Percentiles rank a stretch among this genome's conserved stretches.
Conservation (phyloP, 345 rosid species). For the Gossypium anomalum region DNA sequence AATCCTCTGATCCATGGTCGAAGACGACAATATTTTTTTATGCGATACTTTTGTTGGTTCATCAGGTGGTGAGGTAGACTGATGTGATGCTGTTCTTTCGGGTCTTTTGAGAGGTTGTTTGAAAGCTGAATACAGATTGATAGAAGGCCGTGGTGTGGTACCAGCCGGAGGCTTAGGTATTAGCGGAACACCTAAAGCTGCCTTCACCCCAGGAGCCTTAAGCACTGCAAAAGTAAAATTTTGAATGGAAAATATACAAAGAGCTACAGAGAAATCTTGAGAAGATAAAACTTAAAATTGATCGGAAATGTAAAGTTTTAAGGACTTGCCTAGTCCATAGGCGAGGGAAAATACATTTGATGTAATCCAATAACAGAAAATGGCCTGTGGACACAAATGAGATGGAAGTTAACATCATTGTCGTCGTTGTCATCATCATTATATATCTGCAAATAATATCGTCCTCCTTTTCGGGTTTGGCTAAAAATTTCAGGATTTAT, state of each 20-base stretch:
- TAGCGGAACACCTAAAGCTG: conserved; percentile 55
- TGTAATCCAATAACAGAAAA: conserved; percentile 87
- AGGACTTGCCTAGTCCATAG: conserved; percentile 66
- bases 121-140: conserved; percentile 50
- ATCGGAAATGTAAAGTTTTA: neutral
- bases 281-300: neutral
- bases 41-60: conserved; percentile 32
- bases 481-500: neutral
- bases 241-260: neutral
- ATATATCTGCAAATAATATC: neutral
- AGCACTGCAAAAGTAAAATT: conserved; percentile 38
- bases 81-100: conserved; percentile 29
- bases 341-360: conserved; percentile 72
- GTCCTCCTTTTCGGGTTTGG: neutral
- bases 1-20: conserved; percentile 62
- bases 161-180: conserved; percentile 41
- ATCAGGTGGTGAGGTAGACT: conserved; percentile 24
- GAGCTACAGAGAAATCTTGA: neutral
- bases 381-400: conserved; percentile 54
- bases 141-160: conserved; percentile 32
- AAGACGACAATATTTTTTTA: conserved; percentile 42
- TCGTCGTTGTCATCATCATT: neutral
- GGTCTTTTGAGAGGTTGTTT: conserved; percentile 50
- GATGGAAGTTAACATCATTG: neutral
- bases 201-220: conserved; percentile 61